phyloP scores from a whole-genome alignment of 2,329 filamentous ascomycete species.

The Fusarium sp. region DNA sequence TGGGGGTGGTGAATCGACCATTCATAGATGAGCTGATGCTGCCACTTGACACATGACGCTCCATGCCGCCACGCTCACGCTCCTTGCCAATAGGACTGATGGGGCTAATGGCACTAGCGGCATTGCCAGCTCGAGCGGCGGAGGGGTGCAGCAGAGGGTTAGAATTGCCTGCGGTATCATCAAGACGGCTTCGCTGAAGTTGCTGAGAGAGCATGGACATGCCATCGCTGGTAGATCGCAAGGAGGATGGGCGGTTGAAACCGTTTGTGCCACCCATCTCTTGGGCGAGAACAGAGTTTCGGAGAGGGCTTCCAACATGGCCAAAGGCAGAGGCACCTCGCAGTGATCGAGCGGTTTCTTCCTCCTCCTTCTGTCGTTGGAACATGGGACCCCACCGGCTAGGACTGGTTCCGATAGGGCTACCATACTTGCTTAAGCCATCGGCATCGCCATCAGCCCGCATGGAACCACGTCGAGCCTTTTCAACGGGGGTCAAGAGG shows the following conservation, averaged over 20 bases:
- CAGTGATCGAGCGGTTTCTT: conserved; percentile 56
- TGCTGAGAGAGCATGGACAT: conserved; percentile 71
- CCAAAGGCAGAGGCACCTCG: conserved; percentile 67
- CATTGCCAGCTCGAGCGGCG: conserved; percentile 50
- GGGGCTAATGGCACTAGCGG: conserved; percentile 54
- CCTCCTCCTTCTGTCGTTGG: conserved; percentile 69
- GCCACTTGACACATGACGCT: conserved; percentile 69
- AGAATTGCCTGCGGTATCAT: conserved; percentile 57
- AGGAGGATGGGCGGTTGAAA: conserved; percentile 52
- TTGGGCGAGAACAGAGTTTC: conserved; percentile 70
- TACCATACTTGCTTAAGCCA: conserved; percentile 68
- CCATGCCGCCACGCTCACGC: conserved; percentile 52
- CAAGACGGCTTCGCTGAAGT: conserved; percentile 68
- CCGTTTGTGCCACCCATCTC: conserved; percentile 59
- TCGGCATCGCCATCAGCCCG: conserved; percentile 66
- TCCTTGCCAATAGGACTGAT: conserved; percentile 55
- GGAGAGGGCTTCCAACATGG: conserved; percentile 73
- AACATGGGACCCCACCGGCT: conserved; percentile 72
- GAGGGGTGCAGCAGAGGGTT: conserved; percentile 65
- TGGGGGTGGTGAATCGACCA: conserved; percentile 71
- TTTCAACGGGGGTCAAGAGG: conserved; percentile 74
- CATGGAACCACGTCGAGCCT: conserved; percentile 71
- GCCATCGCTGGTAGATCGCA: conserved; percentile 60
- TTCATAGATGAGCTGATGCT: conserved; percentile 66
- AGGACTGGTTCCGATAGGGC: conserved; percentile 68